Evolutionary conservation across 2,329 filamentous ascomycete genomes (phyloP).

Genomic region (Colletotrichum trifolii): DNA sequence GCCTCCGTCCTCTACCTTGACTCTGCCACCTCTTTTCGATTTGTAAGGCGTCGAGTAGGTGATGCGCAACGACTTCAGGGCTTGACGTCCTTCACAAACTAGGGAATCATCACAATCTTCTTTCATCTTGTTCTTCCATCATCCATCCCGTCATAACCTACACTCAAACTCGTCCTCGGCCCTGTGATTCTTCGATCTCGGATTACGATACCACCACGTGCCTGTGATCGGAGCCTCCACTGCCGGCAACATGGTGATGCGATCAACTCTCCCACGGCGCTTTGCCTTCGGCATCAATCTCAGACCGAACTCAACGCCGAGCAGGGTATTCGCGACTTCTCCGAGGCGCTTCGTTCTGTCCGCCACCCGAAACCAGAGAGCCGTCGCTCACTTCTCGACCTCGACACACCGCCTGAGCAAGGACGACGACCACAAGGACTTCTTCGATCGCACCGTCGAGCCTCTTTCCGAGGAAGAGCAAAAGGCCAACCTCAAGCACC

Average conservation of each 20-base stretch:
- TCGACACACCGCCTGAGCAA: slow-evolving; percentile 43
- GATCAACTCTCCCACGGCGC: slow-evolving; percentile 53
- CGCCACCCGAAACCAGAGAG: slow-evolving; percentile 42
- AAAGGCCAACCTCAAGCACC: slow-evolving; percentile 62
- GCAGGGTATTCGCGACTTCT: slow-evolving; percentile 30
- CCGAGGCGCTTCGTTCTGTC: slow-evolving; percentile 42
- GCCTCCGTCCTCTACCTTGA: slow-evolving; percentile 9
- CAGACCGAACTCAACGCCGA: slow-evolving; percentile 41
- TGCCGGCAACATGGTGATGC: slow-evolving; percentile 51
- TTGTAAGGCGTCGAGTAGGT: slow-evolving; percentile 35
- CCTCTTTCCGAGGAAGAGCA: slow-evolving; percentile 64
- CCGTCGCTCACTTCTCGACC: slow-evolving; percentile 51
- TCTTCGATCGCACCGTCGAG: slow-evolving; percentile 62
- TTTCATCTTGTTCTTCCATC: background rate
- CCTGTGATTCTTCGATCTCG: slow-evolving; percentile 3
- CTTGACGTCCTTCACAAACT: slow-evolving; percentile 23
- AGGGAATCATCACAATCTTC: slow-evolving; percentile 1
- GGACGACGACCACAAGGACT: slow-evolving; percentile 55
- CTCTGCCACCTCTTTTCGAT: slow-evolving; percentile 27
- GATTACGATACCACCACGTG: slow-evolving; percentile 17
- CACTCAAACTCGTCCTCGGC: slow-evolving; percentile 4
- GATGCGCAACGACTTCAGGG: slow-evolving; percentile 29
- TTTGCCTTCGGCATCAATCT: slow-evolving; percentile 48
- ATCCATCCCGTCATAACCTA: background rate
- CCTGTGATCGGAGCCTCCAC: slow-evolving; percentile 16